Conservation (phyloP, 306 rosid genomes). For the Vachellia pachyceras region DNA sequence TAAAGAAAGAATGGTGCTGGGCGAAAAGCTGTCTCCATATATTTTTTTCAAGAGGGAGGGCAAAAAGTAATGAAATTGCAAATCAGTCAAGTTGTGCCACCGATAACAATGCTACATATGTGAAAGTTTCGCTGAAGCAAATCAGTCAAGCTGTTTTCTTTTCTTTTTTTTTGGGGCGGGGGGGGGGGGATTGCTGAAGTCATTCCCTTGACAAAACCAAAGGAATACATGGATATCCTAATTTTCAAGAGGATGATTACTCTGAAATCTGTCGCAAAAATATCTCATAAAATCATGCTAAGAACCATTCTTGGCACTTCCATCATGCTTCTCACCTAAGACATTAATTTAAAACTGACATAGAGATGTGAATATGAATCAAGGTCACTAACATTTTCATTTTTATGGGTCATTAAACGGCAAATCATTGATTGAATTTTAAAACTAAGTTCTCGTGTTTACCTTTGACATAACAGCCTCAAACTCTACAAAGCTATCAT, state of each 20-base stretch:
- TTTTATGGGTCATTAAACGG: conserved; percentile 29
- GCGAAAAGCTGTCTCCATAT: conserved; percentile 63
- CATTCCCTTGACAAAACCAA: not conserved
- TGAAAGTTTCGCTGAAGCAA: conserved; percentile 4
- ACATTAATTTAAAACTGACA: conserved; percentile 12
- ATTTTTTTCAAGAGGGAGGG: not conserved
- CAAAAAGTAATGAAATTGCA: not conserved
- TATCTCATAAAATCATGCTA: not conserved
- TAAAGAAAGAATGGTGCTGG: conserved; percentile 57
- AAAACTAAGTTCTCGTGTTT: conserved; percentile 30
- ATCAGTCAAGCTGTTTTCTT: conserved; percentile 7
- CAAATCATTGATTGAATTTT: conserved; percentile 13
- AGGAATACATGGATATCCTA: not conserved
- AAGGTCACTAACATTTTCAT: conserved; percentile 25
- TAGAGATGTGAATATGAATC: conserved; percentile 32
- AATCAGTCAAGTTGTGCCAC: conserved; percentile 26
- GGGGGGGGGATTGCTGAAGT: not conserved
- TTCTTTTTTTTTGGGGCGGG: not conserved
- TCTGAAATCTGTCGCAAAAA: not conserved
- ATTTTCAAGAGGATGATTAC: not conserved
- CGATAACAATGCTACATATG: conserved; percentile 6
- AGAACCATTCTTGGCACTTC: not conserved
- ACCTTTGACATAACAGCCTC: conserved; percentile 85
- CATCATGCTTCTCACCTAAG: not conserved
- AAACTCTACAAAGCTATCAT: conserved; percentile 74